phyloP scores from a whole-genome alignment of 495 filamentous ascomycete species.

The Talaromyces thailandensis region DNA sequence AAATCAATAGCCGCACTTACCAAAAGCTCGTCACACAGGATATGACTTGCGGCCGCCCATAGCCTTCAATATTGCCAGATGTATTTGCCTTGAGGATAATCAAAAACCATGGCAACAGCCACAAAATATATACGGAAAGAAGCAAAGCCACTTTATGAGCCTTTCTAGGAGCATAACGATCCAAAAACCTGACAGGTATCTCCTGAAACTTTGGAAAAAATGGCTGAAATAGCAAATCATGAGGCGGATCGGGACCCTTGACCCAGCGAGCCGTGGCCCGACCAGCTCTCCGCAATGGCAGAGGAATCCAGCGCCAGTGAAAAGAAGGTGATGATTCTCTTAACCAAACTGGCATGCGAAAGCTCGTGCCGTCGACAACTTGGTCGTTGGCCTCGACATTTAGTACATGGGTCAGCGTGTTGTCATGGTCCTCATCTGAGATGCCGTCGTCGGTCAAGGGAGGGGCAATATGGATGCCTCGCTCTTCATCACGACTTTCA shows the following conservation, averaged over 20 bases:
- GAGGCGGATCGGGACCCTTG: conserved; percentile 60
- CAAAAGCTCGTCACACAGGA: conserved; percentile 56
- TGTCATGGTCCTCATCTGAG: conserved; percentile 27
- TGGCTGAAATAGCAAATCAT: conserved; percentile 55
- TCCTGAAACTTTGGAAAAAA: conserved; percentile 62
- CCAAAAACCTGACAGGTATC: conserved; percentile 53
- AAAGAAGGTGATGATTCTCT: conserved; percentile 45
- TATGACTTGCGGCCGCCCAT: conserved; percentile 55
- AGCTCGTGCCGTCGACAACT: conserved; percentile 21
- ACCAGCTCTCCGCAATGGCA: conserved; percentile 38
- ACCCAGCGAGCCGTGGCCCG: conserved; percentile 51
- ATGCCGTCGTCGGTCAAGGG: conserved; percentile 28
- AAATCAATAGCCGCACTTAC: conserved; percentile 19
- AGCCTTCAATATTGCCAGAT: conserved; percentile 58
- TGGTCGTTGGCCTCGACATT: conserved; percentile 21
- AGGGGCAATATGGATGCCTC: conserved; percentile 25
- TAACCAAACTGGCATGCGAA: conserved; percentile 39
- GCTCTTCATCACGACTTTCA: conserved; percentile 27
- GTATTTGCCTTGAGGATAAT: conserved; percentile 56
- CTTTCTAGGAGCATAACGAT: conserved; percentile 53
- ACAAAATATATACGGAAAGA: conserved; percentile 53
- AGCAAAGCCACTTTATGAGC: conserved; percentile 51
- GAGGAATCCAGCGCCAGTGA: conserved; percentile 43
- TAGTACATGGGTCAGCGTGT: conserved; percentile 15
- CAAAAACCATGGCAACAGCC: conserved; percentile 64